Percentiles rank a stretch among this genome's conserved stretches.
These are phyloP conservation scores for Neoboletus subvelutipes DNA, from an alignment of 768 basidiomycete species.

Conservation along the genomic window DNA sequence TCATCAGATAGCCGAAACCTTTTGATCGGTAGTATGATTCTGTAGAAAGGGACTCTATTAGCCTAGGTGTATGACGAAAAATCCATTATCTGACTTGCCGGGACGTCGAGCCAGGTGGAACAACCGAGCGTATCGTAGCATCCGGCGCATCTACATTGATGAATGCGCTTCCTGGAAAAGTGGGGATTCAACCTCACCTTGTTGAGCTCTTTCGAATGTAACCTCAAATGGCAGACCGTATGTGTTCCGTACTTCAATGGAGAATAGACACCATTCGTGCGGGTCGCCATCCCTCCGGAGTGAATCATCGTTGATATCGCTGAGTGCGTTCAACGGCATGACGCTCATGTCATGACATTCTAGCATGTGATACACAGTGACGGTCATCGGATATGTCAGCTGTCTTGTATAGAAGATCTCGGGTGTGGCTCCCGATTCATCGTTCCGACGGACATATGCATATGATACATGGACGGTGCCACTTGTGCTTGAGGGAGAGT, in stretches of 20 bases:
- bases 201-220: constrained; percentile 64
- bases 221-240: constrained; percentile 93
- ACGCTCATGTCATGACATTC: constrained; percentile 85
- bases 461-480: constrained; percentile 86
- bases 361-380: constrained; percentile 95
- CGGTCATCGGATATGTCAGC: constrained; percentile 81
- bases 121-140: constrained; percentile 50
- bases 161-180: not conserved
- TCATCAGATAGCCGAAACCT: constrained; percentile 64
- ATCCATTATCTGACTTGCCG: constrained; percentile 47
- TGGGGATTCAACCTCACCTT: constrained; percentile 42
- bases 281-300: constrained; percentile 47
- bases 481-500: constrained; percentile 52
- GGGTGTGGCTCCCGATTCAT: constrained; percentile 31
- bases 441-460: constrained; percentile 56
- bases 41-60: constrained; percentile 26
- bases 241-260: constrained; percentile 87
- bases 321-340: constrained; percentile 50
- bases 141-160: constrained; percentile 38
- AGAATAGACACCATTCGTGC: constrained; percentile 81
- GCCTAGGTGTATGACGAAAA: not conserved
- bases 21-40: constrained; percentile 68
- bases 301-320: constrained; percentile 21
- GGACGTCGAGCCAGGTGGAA: constrained; percentile 87
- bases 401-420: constrained; percentile 83